Evolutionary conservation across 192 early-diverging fungal genomes (phyloP).

Genomic region (Linnemannia exigua): DNA sequence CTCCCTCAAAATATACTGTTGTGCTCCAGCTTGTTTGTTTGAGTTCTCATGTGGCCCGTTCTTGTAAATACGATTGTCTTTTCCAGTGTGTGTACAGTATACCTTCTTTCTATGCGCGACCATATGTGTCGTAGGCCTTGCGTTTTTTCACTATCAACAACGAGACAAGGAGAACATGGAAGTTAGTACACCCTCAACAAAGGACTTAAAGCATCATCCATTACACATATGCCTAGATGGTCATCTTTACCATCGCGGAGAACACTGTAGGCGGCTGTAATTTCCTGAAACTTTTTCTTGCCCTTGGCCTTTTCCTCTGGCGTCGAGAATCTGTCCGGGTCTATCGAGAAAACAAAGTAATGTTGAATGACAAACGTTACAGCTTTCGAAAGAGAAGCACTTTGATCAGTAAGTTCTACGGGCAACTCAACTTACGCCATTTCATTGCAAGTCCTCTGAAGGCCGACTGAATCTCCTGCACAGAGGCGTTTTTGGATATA

Average conservation of each 20-base stretch:
- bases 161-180: not conserved
- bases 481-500: conserved; percentile 46
- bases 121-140: conserved; percentile 30
- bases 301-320: conserved; percentile 62
- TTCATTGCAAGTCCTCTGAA: conserved; percentile 64
- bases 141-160: conserved; percentile 4
- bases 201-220: not conserved
- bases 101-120: not conserved
- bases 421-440: conserved; percentile 38
- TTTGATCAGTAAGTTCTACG: not conserved
- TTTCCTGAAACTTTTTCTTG: conserved; percentile 66
- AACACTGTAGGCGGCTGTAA: conserved; percentile 65
- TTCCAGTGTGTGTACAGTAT: too few relatives aligned
- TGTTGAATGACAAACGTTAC: too few relatives aligned
- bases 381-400: not conserved
- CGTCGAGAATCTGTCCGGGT: conserved; percentile 63
- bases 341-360: conserved; percentile 4
- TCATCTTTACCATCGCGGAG: conserved; percentile 61
- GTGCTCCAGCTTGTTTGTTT: too few relatives aligned
- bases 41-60: too few relatives aligned
- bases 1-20: too few relatives aligned
- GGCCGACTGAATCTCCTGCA: conserved; percentile 64
- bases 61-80: too few relatives aligned
- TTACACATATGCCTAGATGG: too few relatives aligned
- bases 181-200: not conserved